Percentiles rank a stretch among this genome's conserved stretches.
Evolutionary conservation across 2,329 filamentous ascomycete genomes (phyloP).

Genomic region (Incumbomyces delicatus): DNA sequence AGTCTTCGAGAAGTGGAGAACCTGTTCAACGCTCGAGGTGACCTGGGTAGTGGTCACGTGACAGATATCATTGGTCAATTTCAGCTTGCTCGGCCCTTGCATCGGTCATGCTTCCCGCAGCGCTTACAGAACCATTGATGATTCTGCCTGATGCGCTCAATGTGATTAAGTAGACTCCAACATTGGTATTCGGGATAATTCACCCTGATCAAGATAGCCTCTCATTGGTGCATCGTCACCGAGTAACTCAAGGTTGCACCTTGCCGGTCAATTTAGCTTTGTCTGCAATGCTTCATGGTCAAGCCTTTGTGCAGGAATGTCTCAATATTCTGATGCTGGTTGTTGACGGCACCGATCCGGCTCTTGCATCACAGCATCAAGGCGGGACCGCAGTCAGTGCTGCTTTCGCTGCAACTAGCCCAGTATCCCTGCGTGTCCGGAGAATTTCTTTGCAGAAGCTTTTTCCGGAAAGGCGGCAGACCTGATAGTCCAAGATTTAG

Average conservation of each 20-base stretch:
- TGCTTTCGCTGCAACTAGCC: not conserved
- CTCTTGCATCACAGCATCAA: no score
- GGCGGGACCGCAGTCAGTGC: no score
- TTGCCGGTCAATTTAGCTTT: slow-evolving; percentile 6
- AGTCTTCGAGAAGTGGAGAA: not conserved
- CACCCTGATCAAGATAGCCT: not conserved
- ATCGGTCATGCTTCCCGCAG: not conserved
- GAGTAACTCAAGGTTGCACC: not conserved
- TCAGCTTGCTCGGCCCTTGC: not conserved
- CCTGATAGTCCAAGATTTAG: not conserved
- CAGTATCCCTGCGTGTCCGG: not conserved
- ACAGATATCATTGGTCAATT: no score
- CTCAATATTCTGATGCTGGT: not conserved
- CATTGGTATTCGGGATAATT: no score
- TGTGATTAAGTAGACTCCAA: slow-evolving; percentile 2
- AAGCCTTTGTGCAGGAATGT: not conserved
- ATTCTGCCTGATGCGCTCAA: slow-evolving; percentile 1
- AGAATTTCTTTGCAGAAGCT: slow-evolving; percentile 1
- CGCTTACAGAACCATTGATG: slow-evolving; percentile 6
- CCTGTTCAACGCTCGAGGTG: not conserved
- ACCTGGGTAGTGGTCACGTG: no score
- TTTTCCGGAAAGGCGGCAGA: not conserved
- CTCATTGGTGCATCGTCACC: slow-evolving; percentile 3
- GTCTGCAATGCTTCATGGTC: not conserved
- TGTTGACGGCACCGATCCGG: no score